Base-by-base conservation (phyloP, 1,284 basidiomycete genomes). In the Butyriboletus appendiculatus region DNA sequence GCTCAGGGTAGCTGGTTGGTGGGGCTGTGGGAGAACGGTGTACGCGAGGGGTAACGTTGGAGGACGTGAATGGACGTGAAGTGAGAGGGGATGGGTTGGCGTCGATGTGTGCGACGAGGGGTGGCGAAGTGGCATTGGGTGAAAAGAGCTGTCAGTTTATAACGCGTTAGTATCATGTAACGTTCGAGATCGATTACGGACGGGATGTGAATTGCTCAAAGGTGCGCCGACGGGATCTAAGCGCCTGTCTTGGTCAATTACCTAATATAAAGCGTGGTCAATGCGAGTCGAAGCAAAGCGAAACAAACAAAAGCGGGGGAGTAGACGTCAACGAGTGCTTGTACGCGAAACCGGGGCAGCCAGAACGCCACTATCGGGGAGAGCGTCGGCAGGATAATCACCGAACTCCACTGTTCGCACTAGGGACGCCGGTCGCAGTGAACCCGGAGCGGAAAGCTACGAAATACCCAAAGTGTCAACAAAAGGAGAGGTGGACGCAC, bases 171-270 rank as follows among this genome's bases (percentile, higher is more conserved):
- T 35, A 53, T 49, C 50, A 48, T 52, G 48, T 52, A 45, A 67
- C 26, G 5, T 8, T 45, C 20, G 8, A 35, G n/a, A 45, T 32
- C 48, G 18, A 32, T 55, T 59, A 69, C 64, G 56, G 48, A 69
- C 63, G 20, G 61, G 35, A 45, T 50, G 43, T 22, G 58, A 50
- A 56, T 52, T 47, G 32, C 45, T 51, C 33, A 20, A 37, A 15
- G 39, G 43, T 12, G 44, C 38, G 26, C 39, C 50, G 45, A 49
- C 35, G 33, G 58, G 38, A 57, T 62, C 65, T 60, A 64, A 57
- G 55, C 65, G 67, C 56, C 48, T 40, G 44, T 4, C n/a, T 35
- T 33, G 16, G 38, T 68, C 59, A 56, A 70, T 68, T 67, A 64
- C 68, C 69, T 68, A 69, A 66, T 46, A 28, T 32, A 33, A 56